phyloP scores from a whole-genome alignment of 129 eudicot species.

The Pseudognaphalium luteoalbum region DNA sequence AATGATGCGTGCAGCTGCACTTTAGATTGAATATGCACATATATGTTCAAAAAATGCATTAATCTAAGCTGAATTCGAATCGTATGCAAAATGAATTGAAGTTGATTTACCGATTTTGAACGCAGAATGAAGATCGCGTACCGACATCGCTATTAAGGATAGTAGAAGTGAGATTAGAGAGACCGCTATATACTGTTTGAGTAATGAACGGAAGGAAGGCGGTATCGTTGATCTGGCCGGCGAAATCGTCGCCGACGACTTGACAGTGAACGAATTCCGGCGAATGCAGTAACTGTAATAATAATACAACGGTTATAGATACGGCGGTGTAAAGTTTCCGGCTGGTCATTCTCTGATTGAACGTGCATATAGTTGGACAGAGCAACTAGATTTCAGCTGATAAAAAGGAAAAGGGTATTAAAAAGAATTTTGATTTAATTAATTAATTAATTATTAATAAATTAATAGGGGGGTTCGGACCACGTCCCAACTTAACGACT shows the following conservation, averaged over 20 bases:
- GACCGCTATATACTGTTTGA: slow-evolving; percentile 40
- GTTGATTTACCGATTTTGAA: slow-evolving; percentile 58
- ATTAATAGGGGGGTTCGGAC: slow-evolving; percentile 11
- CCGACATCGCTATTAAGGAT: slow-evolving; percentile 45
- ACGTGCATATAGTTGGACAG: slow-evolving; percentile 36
- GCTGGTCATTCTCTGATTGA: slow-evolving; percentile 31
- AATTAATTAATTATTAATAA: no score
- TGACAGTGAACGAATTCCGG: slow-evolving; percentile 47
- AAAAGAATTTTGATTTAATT: background rate
- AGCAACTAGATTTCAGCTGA: background rate
- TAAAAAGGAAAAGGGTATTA: background rate
- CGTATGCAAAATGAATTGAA: slow-evolving; percentile 3
- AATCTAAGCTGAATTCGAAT: background rate
- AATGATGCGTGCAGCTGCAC: background rate
- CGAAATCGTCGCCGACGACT: slow-evolving; percentile 37
- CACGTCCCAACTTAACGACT: slow-evolving; percentile 12
- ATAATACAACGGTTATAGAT: slow-evolving; percentile 12
- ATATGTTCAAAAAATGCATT: background rate
- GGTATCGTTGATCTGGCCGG: slow-evolving; percentile 49
- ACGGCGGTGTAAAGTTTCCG: slow-evolving; percentile 28
- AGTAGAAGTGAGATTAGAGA: slow-evolving; percentile 54
- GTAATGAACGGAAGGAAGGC: slow-evolving; percentile 48
- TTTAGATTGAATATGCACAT: no score
- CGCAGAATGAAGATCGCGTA: slow-evolving; percentile 54
- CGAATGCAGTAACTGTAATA: slow-evolving; percentile 30